A percentile compares a stretch with the other conserved stretches of the same genome.
These are phyloP conservation scores for Claviceps spartinae DNA, from an alignment of 2,329 filamentous ascomycete genomes.

Conservation along the genomic window DNA sequence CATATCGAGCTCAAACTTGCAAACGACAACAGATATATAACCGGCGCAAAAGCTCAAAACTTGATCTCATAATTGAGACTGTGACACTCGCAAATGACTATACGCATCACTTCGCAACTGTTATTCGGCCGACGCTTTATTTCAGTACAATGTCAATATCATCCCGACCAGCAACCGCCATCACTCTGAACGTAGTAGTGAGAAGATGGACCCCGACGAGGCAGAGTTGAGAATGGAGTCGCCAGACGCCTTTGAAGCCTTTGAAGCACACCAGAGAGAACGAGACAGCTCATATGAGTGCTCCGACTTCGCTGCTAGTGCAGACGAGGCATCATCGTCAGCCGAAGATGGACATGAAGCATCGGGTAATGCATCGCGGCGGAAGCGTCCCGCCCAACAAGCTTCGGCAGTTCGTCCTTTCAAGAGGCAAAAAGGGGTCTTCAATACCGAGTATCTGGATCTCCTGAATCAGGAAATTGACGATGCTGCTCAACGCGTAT, in stretches of 20 bases:
- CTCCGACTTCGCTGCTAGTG: background rate
- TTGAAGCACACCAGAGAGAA: background rate
- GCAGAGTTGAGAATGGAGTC: background rate
- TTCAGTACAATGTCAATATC: slow-evolving; percentile 17
- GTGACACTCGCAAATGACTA: background rate
- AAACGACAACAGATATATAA: background rate
- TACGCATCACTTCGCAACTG: background rate
- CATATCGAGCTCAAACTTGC: background rate
- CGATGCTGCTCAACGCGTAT: slow-evolving; percentile 31
- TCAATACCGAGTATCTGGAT: slow-evolving; percentile 34
- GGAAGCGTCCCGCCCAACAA: slow-evolving; percentile 19
- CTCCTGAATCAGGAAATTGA: slow-evolving; percentile 44
- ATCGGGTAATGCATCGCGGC: slow-evolving; percentile 8
- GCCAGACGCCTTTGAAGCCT: background rate
- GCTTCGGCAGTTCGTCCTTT: slow-evolving; percentile 18
- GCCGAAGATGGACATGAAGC: background rate
- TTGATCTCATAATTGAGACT: background rate
- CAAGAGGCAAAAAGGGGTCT: slow-evolving; percentile 30
- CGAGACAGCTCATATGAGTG: background rate
- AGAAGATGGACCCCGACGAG: slow-evolving; percentile 19
- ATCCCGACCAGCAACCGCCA: slow-evolving; percentile 7
- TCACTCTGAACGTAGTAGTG: slow-evolving; percentile 6
- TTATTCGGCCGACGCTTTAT: background rate
- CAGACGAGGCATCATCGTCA: background rate
- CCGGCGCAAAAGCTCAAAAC: background rate